Evolutionary conservation across 257 asterid species (phyloP).

Genomic region (Solanum chilense): DNA sequence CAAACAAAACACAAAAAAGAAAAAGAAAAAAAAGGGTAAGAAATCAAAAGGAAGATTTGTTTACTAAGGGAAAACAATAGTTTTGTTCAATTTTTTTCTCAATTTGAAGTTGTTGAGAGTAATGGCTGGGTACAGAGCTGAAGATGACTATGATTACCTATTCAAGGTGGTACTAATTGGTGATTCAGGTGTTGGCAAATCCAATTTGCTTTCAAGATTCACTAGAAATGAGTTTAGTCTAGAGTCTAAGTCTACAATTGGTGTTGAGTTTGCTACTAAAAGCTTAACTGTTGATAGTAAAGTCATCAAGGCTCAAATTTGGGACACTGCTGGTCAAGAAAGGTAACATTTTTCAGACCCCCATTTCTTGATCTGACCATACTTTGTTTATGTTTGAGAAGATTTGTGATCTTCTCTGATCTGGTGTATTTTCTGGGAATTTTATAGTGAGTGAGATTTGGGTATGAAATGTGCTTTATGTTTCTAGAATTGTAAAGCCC

Average conservation of each 20-base stretch:
- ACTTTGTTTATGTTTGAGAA: no score
- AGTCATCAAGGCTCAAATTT: conserved; percentile 89
- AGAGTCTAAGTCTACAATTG: conserved; percentile 80
- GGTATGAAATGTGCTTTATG: not conserved
- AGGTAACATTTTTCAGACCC: conserved; percentile 7
- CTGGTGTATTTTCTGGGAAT: not conserved
- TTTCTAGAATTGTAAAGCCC: not conserved
- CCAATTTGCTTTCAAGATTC: conserved; percentile 78
- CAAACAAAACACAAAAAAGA: not conserved
- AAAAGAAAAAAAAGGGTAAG: not conserved
- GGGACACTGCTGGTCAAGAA: conserved; percentile 95
- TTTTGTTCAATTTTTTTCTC: not conserved
- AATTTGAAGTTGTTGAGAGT: not conserved
- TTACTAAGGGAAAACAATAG: not conserved
- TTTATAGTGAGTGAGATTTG: not conserved
- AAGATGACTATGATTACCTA: conserved; percentile 84
- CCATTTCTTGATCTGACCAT: not conserved
- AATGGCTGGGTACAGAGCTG: conserved; percentile 77
- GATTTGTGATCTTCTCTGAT: not conserved
- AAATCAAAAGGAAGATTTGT: not conserved
- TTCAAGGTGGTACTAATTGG: conserved; percentile 80
- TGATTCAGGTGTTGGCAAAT: conserved; percentile 83
- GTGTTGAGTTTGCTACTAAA: conserved; percentile 86
- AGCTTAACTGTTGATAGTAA: conserved; percentile 70
- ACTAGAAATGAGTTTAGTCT: conserved; percentile 86